Evolutionary conservation across 257 asterid species (phyloP).

Genomic region (Lycium barbarum): DNA sequence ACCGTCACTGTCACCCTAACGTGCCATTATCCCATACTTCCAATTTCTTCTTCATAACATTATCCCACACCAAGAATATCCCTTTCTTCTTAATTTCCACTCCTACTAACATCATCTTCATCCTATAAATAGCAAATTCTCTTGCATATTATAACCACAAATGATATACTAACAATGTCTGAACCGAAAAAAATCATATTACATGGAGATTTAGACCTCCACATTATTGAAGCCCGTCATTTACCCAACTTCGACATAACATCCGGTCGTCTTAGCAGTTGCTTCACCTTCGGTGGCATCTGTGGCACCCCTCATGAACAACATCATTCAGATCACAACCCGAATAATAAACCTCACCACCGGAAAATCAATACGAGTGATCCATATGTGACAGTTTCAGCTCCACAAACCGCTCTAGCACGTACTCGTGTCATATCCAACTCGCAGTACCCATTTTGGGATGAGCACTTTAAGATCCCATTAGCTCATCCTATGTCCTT

Average conservation of each 20-base stretch:
- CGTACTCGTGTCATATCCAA: conserved; percentile 84
- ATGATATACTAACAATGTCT: neutral
- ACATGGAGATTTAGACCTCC: conserved; percentile 82
- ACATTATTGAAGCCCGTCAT: conserved; percentile 65
- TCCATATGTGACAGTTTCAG: conserved; percentile 79
- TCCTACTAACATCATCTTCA: neutral
- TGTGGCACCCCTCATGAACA: conserved; percentile 39
- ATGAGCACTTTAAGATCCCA: conserved; percentile 64
- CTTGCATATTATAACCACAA: too few relatives aligned
- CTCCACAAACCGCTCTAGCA: conserved; percentile 77
- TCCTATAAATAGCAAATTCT: neutral
- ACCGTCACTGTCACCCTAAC: neutral
- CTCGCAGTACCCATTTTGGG: conserved; percentile 75
- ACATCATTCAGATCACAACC: too few relatives aligned
- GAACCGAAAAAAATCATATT: conserved; percentile 13
- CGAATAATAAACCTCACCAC: conserved; percentile 51
- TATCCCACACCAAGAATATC: neutral
- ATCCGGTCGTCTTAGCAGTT: conserved; percentile 69
- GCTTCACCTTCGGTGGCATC: conserved; percentile 61
- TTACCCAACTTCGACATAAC: conserved; percentile 91
- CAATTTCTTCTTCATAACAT: too few relatives aligned
- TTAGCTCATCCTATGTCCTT: conserved; percentile 66
- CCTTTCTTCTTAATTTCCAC: neutral
- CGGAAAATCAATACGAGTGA: conserved; percentile 83
- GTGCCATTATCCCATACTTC: conserved; percentile 18